Evolutionary conservation across 306 rosid genomes (phyloP), one percentile per base, ranked within the genome.

Genomic region (Oxytropis ochrocephala): DNA sequence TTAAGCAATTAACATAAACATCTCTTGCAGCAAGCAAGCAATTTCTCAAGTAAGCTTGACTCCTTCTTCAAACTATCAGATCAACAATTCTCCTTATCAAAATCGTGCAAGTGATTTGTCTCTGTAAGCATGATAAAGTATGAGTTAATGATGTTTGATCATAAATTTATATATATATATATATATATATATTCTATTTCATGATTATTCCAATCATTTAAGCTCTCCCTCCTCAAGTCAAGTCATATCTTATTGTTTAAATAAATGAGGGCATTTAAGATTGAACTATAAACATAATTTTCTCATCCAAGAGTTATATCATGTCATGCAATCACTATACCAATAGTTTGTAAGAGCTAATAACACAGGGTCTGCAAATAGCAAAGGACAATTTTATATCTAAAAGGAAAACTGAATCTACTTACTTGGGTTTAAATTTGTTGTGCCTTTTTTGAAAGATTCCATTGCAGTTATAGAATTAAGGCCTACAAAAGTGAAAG

Each of bases 381-480:
- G 2, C 2, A 24, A 24, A 24, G 24, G 1, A 58, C 10, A 17
- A 14, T 3, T 30, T 47, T 47, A 64, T 21, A 44, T 46, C 21
- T 1, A 4, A 39, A 14, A 60, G 36, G 44, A 51, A 53, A 50
- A 12, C 36, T 18, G 19, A 65, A 56, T 18, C 5, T 42, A 61
- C 1, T 75, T 87, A 89, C 96, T 96, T 14, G 94, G 96, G 85
- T 88, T 89, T 73, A 84, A 78, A 68, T 84, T 84, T 66, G 75
- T 75, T 71, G 78, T 53, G 77, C 85, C 79, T 85, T 82, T 82
- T 50, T 90, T 84, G 21, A 87, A 79, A 58, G 97, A 81, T 62
- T 76, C 80, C 61, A 75, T 63, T 8, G 84, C 81, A 47, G 87
- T 75, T 79, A 81, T n/a, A 50, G 87, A 82, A 63, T 87, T 91